Evolutionary conservation across 352 stramenopile species (phyloP), one percentile per base, ranked within the genome.

Genomic region (Phytophthora gonapodyides): DNA sequence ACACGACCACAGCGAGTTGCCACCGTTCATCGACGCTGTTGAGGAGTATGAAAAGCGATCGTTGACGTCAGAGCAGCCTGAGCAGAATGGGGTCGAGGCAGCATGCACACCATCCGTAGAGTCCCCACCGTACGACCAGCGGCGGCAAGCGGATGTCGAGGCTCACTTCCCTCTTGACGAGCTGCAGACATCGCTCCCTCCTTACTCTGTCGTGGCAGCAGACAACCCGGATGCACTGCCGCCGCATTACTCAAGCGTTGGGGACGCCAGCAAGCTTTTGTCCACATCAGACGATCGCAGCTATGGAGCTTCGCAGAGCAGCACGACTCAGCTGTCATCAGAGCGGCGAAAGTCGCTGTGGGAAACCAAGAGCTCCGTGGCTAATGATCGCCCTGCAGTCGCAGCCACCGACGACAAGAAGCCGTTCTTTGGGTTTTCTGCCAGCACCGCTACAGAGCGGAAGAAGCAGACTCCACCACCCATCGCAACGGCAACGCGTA

Each of bases 21-120:
- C 82, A n/a, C 50, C 63, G 2, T 91, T 87, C 45, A 85, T 91
- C 15, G 77, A 89, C 37, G 46, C 64, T 0, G 56, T 77, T 37
- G 57, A 67, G 9, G 56, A 68, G 21, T 43, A 35, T 15, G 54
- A 61, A 36, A 77, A 59, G 46, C 44, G 9, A 57, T 10, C 2
- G 16, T 16, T 50, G n/a, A 11, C n/a, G 7, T 35, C 63, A 49
- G 73, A 80, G 6, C 61, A 76, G 24, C 76, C 76, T 5, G 71
- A 78, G 16, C 48, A 79, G 7, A 65, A 75, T 24, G 58, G 65
- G 13, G 57, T 17, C 15, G 65, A 77, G 1, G 5, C 36, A 0
- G 13, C 35, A 42, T 50, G 67, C 27, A 55, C 37, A 2, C 5
- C 41, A 31, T 17, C 12, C n/a, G 59, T 70, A 19, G 67, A 66